These are phyloP conservation scores for Plasmodium billcollinsi DNA, from an alignment of 169 alveolate species.

Conservation along the genomic window DNA sequence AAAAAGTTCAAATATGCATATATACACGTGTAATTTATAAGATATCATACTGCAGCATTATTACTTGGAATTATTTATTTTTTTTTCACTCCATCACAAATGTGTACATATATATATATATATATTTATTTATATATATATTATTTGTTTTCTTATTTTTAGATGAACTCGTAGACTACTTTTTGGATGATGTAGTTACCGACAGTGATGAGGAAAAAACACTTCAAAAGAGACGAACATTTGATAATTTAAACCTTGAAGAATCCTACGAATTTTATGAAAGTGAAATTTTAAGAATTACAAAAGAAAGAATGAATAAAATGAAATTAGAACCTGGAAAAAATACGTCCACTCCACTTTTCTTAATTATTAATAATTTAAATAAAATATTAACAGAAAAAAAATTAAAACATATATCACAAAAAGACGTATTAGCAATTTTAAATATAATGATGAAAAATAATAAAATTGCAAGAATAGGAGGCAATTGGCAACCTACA, in stretches of 20 bases:
- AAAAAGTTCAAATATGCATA: no score
- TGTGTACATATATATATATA: neutral
- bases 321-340: conserved; percentile 70
- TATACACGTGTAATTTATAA: no score
- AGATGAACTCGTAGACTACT: conserved; percentile 68
- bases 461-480: conserved; percentile 42
- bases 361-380: conserved; percentile 40
- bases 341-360: conserved; percentile 61
- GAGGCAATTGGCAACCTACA: conserved; percentile 72
- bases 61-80: neutral
- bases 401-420: conserved; percentile 17
- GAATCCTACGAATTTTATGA: conserved; percentile 68
- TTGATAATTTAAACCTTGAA: conserved; percentile 47
- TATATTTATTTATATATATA: neutral
- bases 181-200: conserved; percentile 46
- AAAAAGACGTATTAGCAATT: conserved; percentile 41
- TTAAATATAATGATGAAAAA: conserved; percentile 63
- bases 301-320: conserved; percentile 58
- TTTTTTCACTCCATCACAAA: neutral
- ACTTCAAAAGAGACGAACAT: conserved; percentile 37
- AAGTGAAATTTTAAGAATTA: conserved; percentile 45
- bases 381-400: conserved; percentile 47
- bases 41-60: no score
- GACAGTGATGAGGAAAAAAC: conserved; percentile 57
- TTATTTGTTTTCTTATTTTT: neutral